These are phyloP conservation scores for Chenopodium berlandieri DNA, from an alignment of 148 eudicot genomes.

Conservation along the genomic window DNA sequence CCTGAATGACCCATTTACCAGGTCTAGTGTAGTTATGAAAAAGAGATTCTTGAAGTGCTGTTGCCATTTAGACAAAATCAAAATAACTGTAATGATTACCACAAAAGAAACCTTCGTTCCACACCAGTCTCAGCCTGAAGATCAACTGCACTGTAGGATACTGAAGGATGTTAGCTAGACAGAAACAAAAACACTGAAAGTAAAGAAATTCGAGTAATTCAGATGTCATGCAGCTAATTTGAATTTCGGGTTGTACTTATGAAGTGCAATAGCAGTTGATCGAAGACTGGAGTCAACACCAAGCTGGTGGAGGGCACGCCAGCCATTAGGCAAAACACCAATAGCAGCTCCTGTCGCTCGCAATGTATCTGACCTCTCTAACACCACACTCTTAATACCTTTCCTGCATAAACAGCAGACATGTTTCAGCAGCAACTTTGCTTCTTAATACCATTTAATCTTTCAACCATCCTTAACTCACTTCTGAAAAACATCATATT, in stretches of 20 bases:
- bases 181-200: not conserved
- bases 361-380: slow-evolving; percentile 44
- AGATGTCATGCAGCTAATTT: not conserved
- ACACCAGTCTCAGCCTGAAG: slow-evolving; percentile 25
- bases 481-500: not conserved
- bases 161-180: not conserved
- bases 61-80: not conserved
- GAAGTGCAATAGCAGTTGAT: slow-evolving; percentile 29
- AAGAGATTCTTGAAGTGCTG: not conserved
- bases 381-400: slow-evolving; percentile 43
- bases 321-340: slow-evolving; percentile 47
- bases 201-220: not conserved
- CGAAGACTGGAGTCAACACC: slow-evolving; percentile 44
- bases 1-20: no score
- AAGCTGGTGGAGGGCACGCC: slow-evolving; percentile 58
- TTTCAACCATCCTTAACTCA: not conserved
- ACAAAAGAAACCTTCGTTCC: slow-evolving; percentile 9
- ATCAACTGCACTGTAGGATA: slow-evolving; percentile 28
- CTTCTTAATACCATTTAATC: not conserved
- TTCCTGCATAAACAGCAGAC: slow-evolving; percentile 33
- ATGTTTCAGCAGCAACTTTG: not conserved
- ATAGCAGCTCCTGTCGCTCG: slow-evolving; percentile 51
- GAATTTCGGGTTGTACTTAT: slow-evolving; percentile 16
- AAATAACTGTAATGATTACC: slow-evolving; percentile 17
- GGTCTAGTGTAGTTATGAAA: no score